phyloP scores from a whole-genome alignment of 2,329 filamentous ascomycete species.

The Trichoderma sp. region DNA sequence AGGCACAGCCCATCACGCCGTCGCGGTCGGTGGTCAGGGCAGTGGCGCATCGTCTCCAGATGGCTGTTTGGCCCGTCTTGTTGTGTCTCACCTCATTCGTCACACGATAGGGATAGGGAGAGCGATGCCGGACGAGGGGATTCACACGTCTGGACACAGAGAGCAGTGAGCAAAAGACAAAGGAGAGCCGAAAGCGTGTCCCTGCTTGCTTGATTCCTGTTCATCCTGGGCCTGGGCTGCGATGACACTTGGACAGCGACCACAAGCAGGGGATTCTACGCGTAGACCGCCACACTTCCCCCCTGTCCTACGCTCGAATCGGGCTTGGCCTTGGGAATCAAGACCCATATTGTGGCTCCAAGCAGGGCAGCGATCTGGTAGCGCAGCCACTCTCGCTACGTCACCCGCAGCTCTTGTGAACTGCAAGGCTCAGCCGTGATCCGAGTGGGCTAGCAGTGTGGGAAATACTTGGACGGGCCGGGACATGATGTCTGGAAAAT shows the following conservation, averaged over 20 bases:
- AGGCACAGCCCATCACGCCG: constrained; percentile 13
- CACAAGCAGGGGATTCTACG: neutral
- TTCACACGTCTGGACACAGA: neutral
- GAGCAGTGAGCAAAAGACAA: neutral
- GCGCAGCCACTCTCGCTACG: constrained; percentile 21
- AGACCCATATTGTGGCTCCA: constrained; percentile 11
- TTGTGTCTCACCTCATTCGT: constrained; percentile 8
- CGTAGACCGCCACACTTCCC: neutral
- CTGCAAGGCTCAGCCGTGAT: constrained; percentile 18
- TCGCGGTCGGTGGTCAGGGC: neutral
- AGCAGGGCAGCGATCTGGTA: constrained; percentile 11
- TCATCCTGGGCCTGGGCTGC: neutral
- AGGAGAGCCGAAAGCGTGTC: neutral
- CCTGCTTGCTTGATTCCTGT: neutral
- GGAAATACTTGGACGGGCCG: neutral
- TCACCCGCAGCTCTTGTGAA: constrained; percentile 17
- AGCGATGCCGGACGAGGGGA: neutral
- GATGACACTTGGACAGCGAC: neutral
- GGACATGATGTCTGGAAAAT: neutral
- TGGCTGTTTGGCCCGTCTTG: neutral
- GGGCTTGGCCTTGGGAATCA: neutral
- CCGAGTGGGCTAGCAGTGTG: neutral
- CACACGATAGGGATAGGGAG: neutral
- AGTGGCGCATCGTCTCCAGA: constrained; percentile 8
- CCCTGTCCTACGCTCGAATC: neutral